Percentiles rank a stretch among this genome's conserved stretches.
These are phyloP conservation scores for thale cress (Arabidopsis thaliana) DNA, from an alignment of 345 rosid species.

Conservation along the genomic window TAIR10.1 NC_003076.8:26736501-26737000, in stretches of 20 bases:
- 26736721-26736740: constrained; percentile 14
- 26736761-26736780: constrained; percentile 64
- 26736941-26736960: constrained; percentile 94
- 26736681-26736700: neutral
- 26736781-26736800: constrained; percentile 93
- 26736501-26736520: constrained; percentile 72
- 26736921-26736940: constrained; percentile 85
- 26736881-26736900: constrained; percentile 75
- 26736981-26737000: constrained; percentile 22
- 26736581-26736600: constrained; percentile 95
- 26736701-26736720: neutral
- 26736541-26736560: constrained; percentile 71
- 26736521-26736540: constrained; percentile 92
- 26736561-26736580: constrained; percentile 75
- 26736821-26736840: constrained; percentile 87
- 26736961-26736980: constrained; percentile 46
- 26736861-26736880: constrained; percentile 77
- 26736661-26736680: constrained; percentile 14
- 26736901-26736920: constrained; percentile 67
- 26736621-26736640: constrained; percentile 81
- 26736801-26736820: constrained; percentile 94
- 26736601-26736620: constrained; percentile 77
- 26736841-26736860: constrained; percentile 69
- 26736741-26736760: constrained; percentile 89
- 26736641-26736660: constrained; percentile 96